Base-by-base conservation (phyloP, 2,329 filamentous ascomycete genomes). In the Chaetomium globosum region DNA sequence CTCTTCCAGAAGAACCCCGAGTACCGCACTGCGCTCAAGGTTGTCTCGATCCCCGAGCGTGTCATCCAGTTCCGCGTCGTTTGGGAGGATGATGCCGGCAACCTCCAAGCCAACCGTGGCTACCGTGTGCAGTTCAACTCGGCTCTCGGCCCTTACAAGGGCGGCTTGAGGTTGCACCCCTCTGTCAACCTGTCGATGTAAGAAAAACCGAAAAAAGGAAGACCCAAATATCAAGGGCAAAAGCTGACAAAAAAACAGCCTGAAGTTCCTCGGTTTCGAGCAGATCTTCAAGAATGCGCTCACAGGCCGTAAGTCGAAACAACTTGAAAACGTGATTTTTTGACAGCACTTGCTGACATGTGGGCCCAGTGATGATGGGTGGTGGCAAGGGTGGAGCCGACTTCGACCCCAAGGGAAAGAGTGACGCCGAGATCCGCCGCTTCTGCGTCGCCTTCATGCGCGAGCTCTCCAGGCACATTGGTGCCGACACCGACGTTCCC, bases 221-320 rank as follows among this genome's bases (percentile, higher is more conserved):
- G 13, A 51, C 16, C 26, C 36, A 30, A 30, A 54, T 19, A 43
- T 36, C 21, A 31, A 13, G 33, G 19, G 19, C 13, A 5, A 16
- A 23, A 10, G 53, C 56, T 63, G 39, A 64, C 30, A 56, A 61
- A 63, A 23, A 28, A 66, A 60, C 61, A 81, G 80, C 75, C 87
- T 99, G 75, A 99, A 99, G 85, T 98, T 98, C 83, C 86, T 99
- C 76, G 95, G 94, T 71, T 98, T 98, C 75, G 95, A 99, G 88
- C 95, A 98, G 83, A 96, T 94, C 82, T 98, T 98, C 87, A 98
- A 98, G 87, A 98, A 98, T 91, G 95, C 95, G 72, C 83, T 98
- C 73, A 98, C 95, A 68, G 95, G 95, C 76, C 82, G 90, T 93
- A 83, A 84, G 91, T 87, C 7, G 13, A 12, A 51, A 43, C 39